Conservation (phyloP, 2,329 filamentous ascomycete species). For the Penicillium sp. region DNA sequence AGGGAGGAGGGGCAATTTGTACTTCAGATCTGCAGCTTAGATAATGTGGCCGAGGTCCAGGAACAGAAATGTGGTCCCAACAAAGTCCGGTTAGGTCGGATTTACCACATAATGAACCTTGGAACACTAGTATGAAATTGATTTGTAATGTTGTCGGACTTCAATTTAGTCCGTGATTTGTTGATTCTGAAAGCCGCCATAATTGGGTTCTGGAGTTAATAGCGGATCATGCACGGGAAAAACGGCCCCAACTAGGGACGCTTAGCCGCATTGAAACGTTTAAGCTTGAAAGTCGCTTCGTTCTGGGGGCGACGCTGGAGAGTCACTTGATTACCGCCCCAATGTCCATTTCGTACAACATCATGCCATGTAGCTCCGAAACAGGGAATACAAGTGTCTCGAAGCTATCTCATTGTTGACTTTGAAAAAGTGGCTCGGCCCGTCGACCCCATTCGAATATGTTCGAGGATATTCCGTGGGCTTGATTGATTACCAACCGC, state of each 20-base stretch:
- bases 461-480: not conserved
- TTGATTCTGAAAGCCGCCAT: not conserved
- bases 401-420: too few species aligned
- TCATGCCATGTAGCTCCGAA: too few species aligned
- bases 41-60: not conserved
- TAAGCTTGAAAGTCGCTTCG: not conserved
- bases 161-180: not conserved
- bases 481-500: not conserved
- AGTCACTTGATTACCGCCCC: too few species aligned
- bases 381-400: too few species aligned
- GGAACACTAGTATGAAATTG: not conserved
- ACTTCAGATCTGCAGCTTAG: not conserved
- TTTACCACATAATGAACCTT: not conserved
- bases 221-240: not conserved
- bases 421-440: too few species aligned
- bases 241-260: not conserved
- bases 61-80: not conserved
- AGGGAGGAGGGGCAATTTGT: not conserved
- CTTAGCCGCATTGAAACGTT: not conserved
- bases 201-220: not conserved
- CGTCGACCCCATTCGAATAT: not conserved
- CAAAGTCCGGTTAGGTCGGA: not conserved
- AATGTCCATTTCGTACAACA: too few species aligned
- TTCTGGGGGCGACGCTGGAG: too few species aligned
- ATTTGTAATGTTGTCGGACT: not conserved